Evolutionary conservation across 73 alveolate genomes (phyloP).

Genomic region (Loxodes magnus): DNA sequence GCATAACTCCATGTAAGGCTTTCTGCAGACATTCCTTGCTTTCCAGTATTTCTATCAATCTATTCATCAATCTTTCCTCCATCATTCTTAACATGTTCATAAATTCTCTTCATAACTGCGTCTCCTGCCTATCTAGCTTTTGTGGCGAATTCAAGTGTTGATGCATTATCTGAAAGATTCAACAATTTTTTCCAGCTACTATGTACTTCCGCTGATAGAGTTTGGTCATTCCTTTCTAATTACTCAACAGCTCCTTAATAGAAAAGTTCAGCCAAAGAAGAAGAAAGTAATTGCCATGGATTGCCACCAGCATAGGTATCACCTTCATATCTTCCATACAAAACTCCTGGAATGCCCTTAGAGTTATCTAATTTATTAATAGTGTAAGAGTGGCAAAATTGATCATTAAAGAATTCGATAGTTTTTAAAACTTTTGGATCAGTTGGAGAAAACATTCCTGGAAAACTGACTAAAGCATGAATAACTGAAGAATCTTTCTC

Average conservation of each 20-base stretch:
- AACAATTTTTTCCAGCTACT: neutral
- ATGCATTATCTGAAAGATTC: neutral
- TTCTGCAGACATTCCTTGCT: neutral
- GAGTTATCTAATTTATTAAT: neutral
- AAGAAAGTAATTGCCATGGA: constrained; percentile 4
- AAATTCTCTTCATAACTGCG: neutral
- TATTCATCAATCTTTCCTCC: neutral
- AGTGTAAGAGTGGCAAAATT: neutral
- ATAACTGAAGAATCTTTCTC: neutral
- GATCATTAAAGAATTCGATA: neutral
- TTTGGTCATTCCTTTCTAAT: too few species aligned
- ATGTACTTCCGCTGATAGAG: too few species aligned
- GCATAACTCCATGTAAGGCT: constrained; percentile 2
- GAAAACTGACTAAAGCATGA: neutral
- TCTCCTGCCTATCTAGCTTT: neutral
- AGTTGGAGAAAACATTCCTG: neutral
- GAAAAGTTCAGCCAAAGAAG: neutral
- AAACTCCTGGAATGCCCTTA: neutral
- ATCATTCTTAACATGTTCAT: neutral
- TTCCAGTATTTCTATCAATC: neutral
- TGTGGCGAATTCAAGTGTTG: neutral
- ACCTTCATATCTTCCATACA: constrained; percentile 3
- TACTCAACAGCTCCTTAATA: neutral
- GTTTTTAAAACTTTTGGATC: neutral
- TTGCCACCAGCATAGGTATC: constrained; percentile 5